Conservation (phyloP, 257 asterid genomes). For the Jacaranda copaia region DNA sequence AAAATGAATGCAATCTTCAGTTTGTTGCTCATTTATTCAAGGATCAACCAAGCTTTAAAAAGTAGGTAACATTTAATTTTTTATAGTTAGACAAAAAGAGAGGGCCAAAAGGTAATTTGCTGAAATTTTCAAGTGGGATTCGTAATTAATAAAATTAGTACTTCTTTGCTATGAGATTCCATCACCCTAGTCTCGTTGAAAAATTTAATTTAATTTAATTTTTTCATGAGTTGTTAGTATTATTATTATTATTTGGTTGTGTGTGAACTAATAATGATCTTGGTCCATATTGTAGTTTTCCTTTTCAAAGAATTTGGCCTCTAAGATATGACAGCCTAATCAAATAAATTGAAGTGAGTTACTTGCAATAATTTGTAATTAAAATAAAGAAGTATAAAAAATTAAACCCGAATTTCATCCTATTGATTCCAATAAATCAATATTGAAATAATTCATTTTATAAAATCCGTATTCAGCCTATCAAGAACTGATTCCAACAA, state of each 20-base stretch:
- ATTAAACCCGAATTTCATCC: no score
- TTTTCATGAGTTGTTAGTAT: neutral
- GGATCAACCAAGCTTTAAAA: conserved; percentile 36
- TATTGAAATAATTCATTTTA: no score
- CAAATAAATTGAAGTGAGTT: no score
- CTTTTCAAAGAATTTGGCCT: no score
- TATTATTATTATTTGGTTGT: neutral
- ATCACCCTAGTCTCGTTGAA: neutral
- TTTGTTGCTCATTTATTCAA: conserved; percentile 29
- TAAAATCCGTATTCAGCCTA: no score
- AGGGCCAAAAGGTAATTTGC: neutral
- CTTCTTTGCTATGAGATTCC: neutral
- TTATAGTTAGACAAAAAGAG: neutral
- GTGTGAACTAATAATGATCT: neutral
- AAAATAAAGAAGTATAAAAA: no score
- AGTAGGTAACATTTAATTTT: conserved; percentile 34
- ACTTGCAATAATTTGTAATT: no score
- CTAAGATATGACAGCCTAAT: no score
- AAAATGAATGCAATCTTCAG: conserved; percentile 22
- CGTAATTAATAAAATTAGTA: neutral
- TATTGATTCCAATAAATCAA: no score
- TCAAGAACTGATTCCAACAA: no score
- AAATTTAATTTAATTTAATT: neutral
- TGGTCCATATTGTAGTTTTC: no score
- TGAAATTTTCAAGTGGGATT: conserved; percentile 16